Evolutionary conservation across 2,329 filamentous ascomycete genomes (phyloP).

Genomic region (Fusarium humuli): DNA sequence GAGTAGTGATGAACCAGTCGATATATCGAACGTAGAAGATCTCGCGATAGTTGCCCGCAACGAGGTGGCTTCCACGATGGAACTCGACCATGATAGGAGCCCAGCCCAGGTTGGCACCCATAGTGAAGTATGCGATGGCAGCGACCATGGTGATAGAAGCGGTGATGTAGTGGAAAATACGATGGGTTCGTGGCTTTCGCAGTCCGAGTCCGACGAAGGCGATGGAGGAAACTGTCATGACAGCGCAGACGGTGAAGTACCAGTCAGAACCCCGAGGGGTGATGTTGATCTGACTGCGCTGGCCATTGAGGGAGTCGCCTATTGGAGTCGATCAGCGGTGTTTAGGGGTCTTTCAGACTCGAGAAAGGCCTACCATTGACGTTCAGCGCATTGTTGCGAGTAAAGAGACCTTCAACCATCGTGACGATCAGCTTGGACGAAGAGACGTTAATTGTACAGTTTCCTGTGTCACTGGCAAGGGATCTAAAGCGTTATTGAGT

Average conservation of each 20-base stretch:
- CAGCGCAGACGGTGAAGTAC: conserved; percentile 70
- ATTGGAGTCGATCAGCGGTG: rapidly evolving
- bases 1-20: conserved; percentile 67
- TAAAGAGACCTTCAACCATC: conserved; percentile 10
- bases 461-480: neutral
- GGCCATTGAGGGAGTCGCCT: conserved; percentile 27
- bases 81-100: conserved; percentile 65
- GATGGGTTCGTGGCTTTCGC: conserved; percentile 65
- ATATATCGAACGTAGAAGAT: conserved; percentile 68
- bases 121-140: conserved; percentile 63
- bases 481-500: neutral
- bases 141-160: conserved; percentile 61
- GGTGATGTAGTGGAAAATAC: conserved; percentile 68
- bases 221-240: conserved; percentile 68
- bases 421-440: neutral
- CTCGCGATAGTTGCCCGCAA: conserved; percentile 65
- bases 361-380: conserved; percentile 12
- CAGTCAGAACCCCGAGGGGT: conserved; percentile 70
- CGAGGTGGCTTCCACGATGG: conserved; percentile 49
- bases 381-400: conserved; percentile 13
- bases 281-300: conserved; percentile 64
- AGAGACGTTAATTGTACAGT: neutral
- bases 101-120: conserved; percentile 64
- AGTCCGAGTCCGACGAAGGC: conserved; percentile 63
- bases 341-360: rapidly evolving